Evolutionary conservation across 2,329 filamentous ascomycete genomes (phyloP), one percentile per base, ranked within the genome.

Genomic region (Bipolaris victoriae): DNA sequence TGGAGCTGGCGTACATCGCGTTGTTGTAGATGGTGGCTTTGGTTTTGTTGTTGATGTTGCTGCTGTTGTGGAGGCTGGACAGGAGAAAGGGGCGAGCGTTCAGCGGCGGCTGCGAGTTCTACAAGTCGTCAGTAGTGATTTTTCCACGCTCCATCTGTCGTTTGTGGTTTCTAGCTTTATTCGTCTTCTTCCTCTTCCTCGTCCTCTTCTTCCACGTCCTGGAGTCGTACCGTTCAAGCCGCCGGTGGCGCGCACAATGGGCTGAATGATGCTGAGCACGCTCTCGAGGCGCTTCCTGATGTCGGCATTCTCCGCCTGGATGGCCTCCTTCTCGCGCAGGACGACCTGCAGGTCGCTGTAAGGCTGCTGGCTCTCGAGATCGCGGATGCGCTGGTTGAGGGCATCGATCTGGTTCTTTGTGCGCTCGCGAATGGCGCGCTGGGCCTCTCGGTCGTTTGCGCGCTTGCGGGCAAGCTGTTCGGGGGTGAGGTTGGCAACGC

Each of bases 391-490:
- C 58, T 82, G 82, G 75, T 95, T 90, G 57, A 95, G 81, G 6
- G 78, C 80, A 72, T 94, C 90, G 65, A 95, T 95, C 75, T 90
- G 89, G 56, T 87, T 85, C 78, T 89, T 91, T 26, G 91, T 95
- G 53, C 91, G 86, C 78, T 94, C 90, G 40, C 91, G 84, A 58
- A 96, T 95, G 37, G 90, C 91, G 47, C 91, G 85, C 75, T 96
- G 91, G 29, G 91, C 92, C 76, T 96, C 91, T 56, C 91, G 88
- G 74, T 96, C 91, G 84, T 97, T 97, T 70, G 91, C 91, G 63
- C 93, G 85, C 81, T 97, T 97, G 76, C 92, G 90, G 29, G 90
- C 91, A 57, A 97, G 85, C 78, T 97, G 93, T 60, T 93, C 90
- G 5, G 92, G 90, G 10, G 91, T 96, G 72, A 97, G 83, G 70